phyloP scores from a whole-genome alignment of 768 basidiomycete genomes.

The Strobilomyces dryophilus region DNA sequence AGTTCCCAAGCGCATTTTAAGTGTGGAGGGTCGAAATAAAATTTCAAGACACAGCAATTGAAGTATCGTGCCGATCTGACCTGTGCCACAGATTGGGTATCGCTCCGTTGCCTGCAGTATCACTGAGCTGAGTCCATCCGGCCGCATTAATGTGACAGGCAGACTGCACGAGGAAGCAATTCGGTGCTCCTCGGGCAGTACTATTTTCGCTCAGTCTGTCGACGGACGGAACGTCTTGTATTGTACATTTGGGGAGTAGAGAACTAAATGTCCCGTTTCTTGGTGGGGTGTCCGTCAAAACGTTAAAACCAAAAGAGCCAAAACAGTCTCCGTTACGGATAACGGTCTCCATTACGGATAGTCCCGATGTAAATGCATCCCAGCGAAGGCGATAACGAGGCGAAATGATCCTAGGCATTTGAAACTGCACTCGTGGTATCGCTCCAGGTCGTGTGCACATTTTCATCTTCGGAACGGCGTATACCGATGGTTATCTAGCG shows the following conservation, averaged over 20 bases:
- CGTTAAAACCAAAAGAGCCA: slow-evolving; percentile 34
- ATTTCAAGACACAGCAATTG: slow-evolving; percentile 16
- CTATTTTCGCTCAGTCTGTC: slow-evolving; percentile 23
- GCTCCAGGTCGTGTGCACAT: slow-evolving; percentile 11
- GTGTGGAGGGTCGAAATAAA: slow-evolving; percentile 11
- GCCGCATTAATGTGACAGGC: slow-evolving; percentile 19
- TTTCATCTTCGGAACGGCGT: slow-evolving; percentile 21
- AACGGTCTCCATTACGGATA: slow-evolving; percentile 21
- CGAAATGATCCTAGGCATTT: slow-evolving; percentile 17
- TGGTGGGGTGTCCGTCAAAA: slow-evolving; percentile 27
- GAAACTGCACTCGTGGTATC: slow-evolving; percentile 7
- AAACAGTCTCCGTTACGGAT: slow-evolving; percentile 26
- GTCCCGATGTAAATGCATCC: slow-evolving; percentile 16
- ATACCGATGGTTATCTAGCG: slow-evolving; percentile 17
- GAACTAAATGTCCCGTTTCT: slow-evolving; percentile 15
- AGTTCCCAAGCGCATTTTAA: slow-evolving; percentile 23
- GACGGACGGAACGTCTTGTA: slow-evolving; percentile 12
- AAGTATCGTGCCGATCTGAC: slow-evolving; percentile 19
- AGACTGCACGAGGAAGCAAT: slow-evolving; percentile 24
- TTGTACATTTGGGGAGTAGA: slow-evolving; percentile 21
- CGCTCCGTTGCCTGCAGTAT: slow-evolving; percentile 19
- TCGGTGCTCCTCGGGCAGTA: slow-evolving; percentile 30
- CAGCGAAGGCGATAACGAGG: slow-evolving; percentile 19
- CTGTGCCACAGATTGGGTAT: slow-evolving; percentile 23
- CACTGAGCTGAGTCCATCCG: slow-evolving; percentile 17